Conservation (phyloP, 495 filamentous ascomycete species). For the Aspergillus incahuasiensis region DNA sequence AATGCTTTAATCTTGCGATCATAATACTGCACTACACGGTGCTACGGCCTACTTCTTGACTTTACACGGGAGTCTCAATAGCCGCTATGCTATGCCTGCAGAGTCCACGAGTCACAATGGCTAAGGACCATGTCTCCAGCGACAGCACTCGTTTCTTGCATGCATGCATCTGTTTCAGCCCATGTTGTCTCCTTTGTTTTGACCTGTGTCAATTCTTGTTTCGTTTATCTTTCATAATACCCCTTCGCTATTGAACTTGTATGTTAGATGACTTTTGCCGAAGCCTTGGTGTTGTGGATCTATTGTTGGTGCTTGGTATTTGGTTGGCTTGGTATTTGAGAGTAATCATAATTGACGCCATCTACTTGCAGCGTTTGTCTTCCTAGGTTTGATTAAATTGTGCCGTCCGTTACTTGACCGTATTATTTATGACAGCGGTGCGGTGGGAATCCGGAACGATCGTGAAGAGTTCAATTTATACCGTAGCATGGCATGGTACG, state of each 20-base stretch:
- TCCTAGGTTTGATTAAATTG: too few relatives aligned
- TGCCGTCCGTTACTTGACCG: not conserved
- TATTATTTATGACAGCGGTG: not conserved
- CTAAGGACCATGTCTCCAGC: not conserved
- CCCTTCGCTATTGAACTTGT: constrained; percentile 31
- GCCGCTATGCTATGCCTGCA: not conserved
- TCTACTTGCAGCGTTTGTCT: not conserved
- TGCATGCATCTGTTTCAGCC: constrained; percentile 19
- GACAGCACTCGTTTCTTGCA: constrained; percentile 6
- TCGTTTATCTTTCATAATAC: constrained; percentile 37
- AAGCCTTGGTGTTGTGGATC: constrained; percentile 16
- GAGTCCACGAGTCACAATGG: not conserved
- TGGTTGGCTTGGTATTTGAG: constrained; percentile 9
- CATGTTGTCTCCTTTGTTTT: constrained; percentile 16
- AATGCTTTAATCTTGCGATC: constrained; percentile 53
- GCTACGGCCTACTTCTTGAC: not conserved
- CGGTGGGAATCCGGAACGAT: too few relatives aligned
- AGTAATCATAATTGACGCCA: constrained; percentile 9
- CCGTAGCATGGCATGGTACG: not conserved
- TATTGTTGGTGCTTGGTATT: constrained; percentile 6
- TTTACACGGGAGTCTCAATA: not conserved
- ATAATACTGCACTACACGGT: not conserved
- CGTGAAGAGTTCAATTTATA: not conserved
- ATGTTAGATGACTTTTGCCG: constrained; percentile 24
- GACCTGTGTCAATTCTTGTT: constrained; percentile 7